These are phyloP conservation scores for Calonectria pseudoturangicola DNA, from an alignment of 2,329 filamentous ascomycete species.

Conservation along the genomic window DNA sequence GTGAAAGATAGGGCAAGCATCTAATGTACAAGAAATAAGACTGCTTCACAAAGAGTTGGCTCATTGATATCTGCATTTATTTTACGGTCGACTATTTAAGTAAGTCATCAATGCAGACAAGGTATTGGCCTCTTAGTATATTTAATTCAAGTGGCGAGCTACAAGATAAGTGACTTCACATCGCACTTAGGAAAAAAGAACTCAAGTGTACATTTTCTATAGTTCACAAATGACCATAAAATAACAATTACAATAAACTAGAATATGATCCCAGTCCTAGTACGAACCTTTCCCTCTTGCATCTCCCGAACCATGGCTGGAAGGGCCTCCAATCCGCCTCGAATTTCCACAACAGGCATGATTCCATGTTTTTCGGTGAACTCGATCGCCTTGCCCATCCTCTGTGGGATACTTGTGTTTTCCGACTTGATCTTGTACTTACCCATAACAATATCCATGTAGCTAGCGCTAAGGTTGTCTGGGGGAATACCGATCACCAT, in stretches of 20 bases:
- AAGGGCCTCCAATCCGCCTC: conserved; percentile 40
- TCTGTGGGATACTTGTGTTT: conserved; percentile 63
- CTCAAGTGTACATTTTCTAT: neutral
- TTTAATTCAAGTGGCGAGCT: neutral
- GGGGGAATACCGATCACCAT: conserved; percentile 65
- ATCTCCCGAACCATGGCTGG: conserved; percentile 42
- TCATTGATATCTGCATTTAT: neutral
- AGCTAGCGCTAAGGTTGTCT: conserved; percentile 59
- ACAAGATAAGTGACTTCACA: neutral
- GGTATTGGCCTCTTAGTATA: neutral
- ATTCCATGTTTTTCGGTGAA: conserved; percentile 63
- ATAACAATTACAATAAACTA: neutral
- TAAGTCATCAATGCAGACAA: neutral
- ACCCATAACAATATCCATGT: conserved; percentile 63
- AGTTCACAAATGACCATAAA: neutral
- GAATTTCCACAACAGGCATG: conserved; percentile 40
- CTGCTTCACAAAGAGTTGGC: neutral
- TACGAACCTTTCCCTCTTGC: conserved; percentile 37
- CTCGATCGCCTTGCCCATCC: conserved; percentile 65
- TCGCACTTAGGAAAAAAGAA: neutral
- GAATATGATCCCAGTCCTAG: conserved; percentile 40
- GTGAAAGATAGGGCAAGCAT: no score
- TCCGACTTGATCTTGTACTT: conserved; percentile 64
- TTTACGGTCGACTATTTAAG: neutral
- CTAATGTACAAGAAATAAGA: neutral